Evolutionary conservation across 441 rosid genomes (phyloP), one percentile per base, ranked within the genome.

Genomic region (Gossypium schwendimanii): DNA sequence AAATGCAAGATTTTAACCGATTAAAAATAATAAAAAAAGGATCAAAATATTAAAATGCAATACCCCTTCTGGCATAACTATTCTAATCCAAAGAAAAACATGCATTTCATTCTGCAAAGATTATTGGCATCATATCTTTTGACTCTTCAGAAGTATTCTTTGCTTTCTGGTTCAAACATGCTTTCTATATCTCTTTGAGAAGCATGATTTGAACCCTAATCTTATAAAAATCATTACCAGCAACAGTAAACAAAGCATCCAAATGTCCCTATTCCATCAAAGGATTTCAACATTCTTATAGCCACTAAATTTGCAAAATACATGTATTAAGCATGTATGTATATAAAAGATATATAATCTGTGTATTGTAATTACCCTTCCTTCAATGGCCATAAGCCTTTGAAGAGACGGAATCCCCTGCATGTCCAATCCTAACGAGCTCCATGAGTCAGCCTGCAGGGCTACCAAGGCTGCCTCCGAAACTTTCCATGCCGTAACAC

Each of bases 401-500:
- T 83, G 79, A 18, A 96, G 85, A 3, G 97, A 78, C 3, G 92
- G 93, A 73, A 93, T 85, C 47, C 86, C 89, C 81, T 87, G 92
- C 94, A 91, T 84, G 70, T 79, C 81, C 55, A 91, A 80, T 6
- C 97, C 97, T 65, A 96, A 76, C 0, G 93, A 82, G 53, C 80
- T 86, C 98, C 98, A 90, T 4, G 97, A 88, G 69, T 90, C 89
- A 59, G 78, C 89, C 80, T 75, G 81, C 76, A 91, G 78, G 2
- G 69, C 67, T 72, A 71, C 49, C 28, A 89, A 74, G 68, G 76
- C 94, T 4, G 84, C 79, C 75, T 80, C 77, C 5, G 88, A 83
- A 60, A 90, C 90, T 79, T 84, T 85, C 87, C 91, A 90, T 0
- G 97, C 76, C 14, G 93, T 83, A 60, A 91, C 94, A 44, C 82